Evolutionary conservation across 768 basidiomycete species (phyloP).

Genomic region (Russula sp.): DNA sequence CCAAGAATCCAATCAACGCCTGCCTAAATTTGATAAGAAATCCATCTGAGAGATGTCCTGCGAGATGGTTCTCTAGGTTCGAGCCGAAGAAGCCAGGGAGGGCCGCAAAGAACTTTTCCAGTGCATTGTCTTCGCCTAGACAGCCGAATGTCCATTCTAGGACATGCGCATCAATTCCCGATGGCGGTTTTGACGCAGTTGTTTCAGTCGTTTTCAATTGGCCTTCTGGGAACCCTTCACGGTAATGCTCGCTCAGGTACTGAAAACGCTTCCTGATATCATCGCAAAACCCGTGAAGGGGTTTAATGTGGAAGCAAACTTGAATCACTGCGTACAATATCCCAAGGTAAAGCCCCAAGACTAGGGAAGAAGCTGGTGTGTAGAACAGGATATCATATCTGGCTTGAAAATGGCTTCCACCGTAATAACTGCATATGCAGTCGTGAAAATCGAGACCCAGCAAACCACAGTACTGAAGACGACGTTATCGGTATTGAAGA

Average conservation of each 20-base stretch:
- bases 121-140: too few species aligned
- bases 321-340: neutral
- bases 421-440: neutral
- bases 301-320: neutral
- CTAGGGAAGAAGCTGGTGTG: neutral
- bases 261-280: neutral
- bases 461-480: too few species aligned
- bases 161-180: neutral
- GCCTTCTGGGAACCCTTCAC: neutral
- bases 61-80: too few species aligned
- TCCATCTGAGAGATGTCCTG: too few species aligned
- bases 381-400: neutral
- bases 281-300: neutral
- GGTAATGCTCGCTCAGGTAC: neutral
- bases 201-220: neutral
- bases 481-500: neutral
- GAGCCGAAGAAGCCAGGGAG: too few species aligned
- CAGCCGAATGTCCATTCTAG: neutral
- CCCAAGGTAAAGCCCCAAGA: neutral
- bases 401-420: too few species aligned
- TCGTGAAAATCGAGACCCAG: neutral
- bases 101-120: too few species aligned
- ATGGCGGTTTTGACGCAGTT: neutral
- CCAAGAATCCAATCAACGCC: too few species aligned
- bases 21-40: too few species aligned